phyloP scores from a whole-genome alignment of 257 asterid genomes.

The Marsdenia floribunda region DNA sequence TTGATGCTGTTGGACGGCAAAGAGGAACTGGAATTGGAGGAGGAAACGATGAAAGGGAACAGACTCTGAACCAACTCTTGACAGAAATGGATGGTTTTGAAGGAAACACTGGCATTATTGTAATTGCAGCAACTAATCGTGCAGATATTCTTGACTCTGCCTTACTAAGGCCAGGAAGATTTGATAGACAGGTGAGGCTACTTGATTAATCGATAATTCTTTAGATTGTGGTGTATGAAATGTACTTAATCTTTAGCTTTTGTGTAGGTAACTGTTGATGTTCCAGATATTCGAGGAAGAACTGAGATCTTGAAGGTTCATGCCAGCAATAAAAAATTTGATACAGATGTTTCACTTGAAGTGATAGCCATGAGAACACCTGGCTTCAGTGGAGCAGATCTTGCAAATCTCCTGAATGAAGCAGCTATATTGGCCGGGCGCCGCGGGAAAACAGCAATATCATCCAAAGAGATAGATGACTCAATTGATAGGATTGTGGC shows the following conservation, averaged over 20 bases:
- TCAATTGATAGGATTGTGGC: slow-evolving; percentile 97
- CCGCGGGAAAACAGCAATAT: slow-evolving; percentile 76
- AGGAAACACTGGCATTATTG: slow-evolving; percentile 96
- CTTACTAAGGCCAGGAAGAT: slow-evolving; percentile 90
- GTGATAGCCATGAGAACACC: slow-evolving; percentile 99
- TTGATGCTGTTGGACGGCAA: slow-evolving; percentile 98
- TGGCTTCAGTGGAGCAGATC: slow-evolving; percentile 99
- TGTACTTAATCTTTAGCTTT: slow-evolving; percentile 15
- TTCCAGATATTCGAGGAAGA: slow-evolving; percentile 96
- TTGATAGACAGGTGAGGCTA: slow-evolving; percentile 85
- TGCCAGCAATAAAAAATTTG: slow-evolving; percentile 78
- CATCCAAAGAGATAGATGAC: slow-evolving; percentile 92
- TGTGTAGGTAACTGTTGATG: slow-evolving; percentile 82
- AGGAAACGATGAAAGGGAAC: slow-evolving; percentile 97
- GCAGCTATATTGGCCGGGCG: slow-evolving; percentile 96
- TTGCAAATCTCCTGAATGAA: slow-evolving; percentile 93
- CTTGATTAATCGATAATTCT: background rate
- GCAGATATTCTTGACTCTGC: slow-evolving; percentile 98
- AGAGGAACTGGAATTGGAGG: slow-evolving; percentile 99
- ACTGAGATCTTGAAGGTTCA: slow-evolving; percentile 94
- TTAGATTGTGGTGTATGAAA: background rate
- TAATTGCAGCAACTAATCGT: slow-evolving; percentile 95
- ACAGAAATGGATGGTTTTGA: slow-evolving; percentile 99
- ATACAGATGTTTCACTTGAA: slow-evolving; percentile 81
- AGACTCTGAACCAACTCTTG: slow-evolving; percentile 87